Percentiles rank a stretch among this genome's conserved stretches.
Evolutionary conservation across 2,329 filamentous ascomycete species (phyloP).

Genomic region (Plenodomus lindquistii): DNA sequence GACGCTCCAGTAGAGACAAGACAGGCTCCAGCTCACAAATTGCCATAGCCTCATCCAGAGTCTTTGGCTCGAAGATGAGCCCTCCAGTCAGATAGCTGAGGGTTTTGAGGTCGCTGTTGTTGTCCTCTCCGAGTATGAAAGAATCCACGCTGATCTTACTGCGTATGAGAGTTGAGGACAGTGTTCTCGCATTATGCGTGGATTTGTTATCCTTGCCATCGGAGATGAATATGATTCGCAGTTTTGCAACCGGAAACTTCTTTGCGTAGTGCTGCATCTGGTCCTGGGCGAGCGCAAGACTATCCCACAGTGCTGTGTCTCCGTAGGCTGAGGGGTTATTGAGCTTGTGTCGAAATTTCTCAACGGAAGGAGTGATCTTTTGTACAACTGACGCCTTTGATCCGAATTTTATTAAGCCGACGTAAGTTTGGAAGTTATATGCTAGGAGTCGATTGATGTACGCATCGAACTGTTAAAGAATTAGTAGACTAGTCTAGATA

Average conservation of each 20-base stretch:
- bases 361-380: conserved; percentile 37
- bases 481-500: no score
- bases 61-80: conserved; percentile 43
- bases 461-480: conserved; percentile 44
- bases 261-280: conserved; percentile 32
- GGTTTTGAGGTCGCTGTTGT: conserved; percentile 31
- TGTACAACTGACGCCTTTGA: conserved; percentile 30
- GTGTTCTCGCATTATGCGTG: conserved; percentile 13
- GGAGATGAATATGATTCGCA: conserved; percentile 44
- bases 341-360: conserved; percentile 43
- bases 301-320: conserved; percentile 46
- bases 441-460: conserved; percentile 45
- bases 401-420: conserved; percentile 43
- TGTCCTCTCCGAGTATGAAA: conserved; percentile 35
- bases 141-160: conserved; percentile 41
- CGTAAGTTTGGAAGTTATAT: conserved; percentile 42
- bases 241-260: conserved; percentile 40
- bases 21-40: conserved; percentile 47
- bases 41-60: conserved; percentile 40
- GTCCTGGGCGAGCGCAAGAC: conserved; percentile 37
- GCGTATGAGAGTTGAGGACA: conserved; percentile 26
- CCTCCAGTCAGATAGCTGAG: conserved; percentile 40
- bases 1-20: conserved; percentile 40
- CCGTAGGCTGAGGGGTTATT: conserved; percentile 32
- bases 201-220: conserved; percentile 45